Evolutionary conservation across 148 eudicot species (phyloP).

Genomic region (Dianthus caryophyllus): DNA sequence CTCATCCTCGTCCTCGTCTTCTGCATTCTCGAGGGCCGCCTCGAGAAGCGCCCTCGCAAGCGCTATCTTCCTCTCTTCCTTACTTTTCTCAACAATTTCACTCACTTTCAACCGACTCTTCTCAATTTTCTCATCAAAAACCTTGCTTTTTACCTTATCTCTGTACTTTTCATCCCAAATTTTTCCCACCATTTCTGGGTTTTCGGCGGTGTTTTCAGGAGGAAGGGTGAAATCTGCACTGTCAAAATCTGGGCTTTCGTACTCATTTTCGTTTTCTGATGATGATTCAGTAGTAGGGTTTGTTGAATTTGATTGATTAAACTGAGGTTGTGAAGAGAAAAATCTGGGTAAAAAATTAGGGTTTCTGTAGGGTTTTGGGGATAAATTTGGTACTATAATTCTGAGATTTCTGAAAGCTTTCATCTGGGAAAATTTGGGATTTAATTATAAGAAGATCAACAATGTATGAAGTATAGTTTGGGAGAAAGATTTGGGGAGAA

Average conservation of each 20-base stretch:
- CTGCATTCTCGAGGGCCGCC: constrained; percentile 47
- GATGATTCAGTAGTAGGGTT: constrained; percentile 23
- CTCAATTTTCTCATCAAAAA: constrained; percentile 48
- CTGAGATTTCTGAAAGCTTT: constrained; percentile 46
- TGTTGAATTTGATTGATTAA: constrained; percentile 25
- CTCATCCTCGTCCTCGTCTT: constrained; percentile 34
- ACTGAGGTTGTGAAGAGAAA: constrained; percentile 40
- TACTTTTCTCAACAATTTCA: constrained; percentile 26
- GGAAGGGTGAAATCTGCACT: constrained; percentile 51
- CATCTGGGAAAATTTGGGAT: constrained; percentile 32
- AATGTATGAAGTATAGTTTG: not conserved
- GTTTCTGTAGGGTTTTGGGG: constrained; percentile 23
- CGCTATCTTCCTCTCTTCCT: constrained; percentile 35
- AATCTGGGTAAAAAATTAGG: constrained; percentile 31
- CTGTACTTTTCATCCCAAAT: constrained; percentile 71
- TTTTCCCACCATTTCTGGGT: constrained; percentile 5
- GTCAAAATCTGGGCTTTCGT: constrained; percentile 45
- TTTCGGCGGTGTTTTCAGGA: constrained; percentile 16
- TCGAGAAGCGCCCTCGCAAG: constrained; percentile 64
- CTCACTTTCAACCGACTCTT: constrained; percentile 19
- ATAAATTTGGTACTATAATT: constrained; percentile 24
- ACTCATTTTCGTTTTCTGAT: constrained; percentile 34
- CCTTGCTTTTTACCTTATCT: constrained; percentile 42
- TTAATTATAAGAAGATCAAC: not conserved
- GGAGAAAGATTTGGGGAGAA: too few species aligned